phyloP scores from a whole-genome alignment of 1,284 basidiomycete species.

The Melampsora occidentalis region DNA sequence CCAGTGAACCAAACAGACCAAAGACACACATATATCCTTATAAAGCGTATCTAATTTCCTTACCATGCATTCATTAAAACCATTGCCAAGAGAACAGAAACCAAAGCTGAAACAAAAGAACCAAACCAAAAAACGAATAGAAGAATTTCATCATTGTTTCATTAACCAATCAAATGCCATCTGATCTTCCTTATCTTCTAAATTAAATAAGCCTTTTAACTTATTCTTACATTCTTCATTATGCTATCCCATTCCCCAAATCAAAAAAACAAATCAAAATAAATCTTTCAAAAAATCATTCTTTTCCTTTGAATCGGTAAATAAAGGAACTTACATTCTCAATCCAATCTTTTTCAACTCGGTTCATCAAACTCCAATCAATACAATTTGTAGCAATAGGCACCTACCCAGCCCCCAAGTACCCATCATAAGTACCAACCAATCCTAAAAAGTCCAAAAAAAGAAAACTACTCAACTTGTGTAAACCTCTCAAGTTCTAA shows the following conservation, averaged over 20 bases:
- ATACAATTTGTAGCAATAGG: slow-evolving; percentile 5
- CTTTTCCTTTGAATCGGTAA: neutral
- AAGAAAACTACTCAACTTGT: neutral
- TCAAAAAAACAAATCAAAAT: no score
- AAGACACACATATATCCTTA: no score
- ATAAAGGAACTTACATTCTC: neutral
- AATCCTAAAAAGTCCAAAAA: neutral
- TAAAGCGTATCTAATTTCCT: no score
- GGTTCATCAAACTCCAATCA: neutral
- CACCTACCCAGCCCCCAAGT: neutral
- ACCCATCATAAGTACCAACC: neutral
- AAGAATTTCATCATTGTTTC: neutral
- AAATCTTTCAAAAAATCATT: neutral
- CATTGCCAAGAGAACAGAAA: no score
- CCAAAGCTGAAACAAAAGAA: no score
- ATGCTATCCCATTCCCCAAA: neutral
- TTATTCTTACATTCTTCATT: slow-evolving; percentile 1
- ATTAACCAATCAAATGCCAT: neutral
- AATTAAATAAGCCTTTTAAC: neutral
- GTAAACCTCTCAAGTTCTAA: slow-evolving; percentile 1
- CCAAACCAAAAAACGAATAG: no score
- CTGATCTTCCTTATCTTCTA: neutral
- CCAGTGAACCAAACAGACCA: no score
- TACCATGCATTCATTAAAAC: no score
- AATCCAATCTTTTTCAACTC: neutral